phyloP scores from a whole-genome alignment of 352 stramenopile genomes.

The Phytophthora brassicae region DNA sequence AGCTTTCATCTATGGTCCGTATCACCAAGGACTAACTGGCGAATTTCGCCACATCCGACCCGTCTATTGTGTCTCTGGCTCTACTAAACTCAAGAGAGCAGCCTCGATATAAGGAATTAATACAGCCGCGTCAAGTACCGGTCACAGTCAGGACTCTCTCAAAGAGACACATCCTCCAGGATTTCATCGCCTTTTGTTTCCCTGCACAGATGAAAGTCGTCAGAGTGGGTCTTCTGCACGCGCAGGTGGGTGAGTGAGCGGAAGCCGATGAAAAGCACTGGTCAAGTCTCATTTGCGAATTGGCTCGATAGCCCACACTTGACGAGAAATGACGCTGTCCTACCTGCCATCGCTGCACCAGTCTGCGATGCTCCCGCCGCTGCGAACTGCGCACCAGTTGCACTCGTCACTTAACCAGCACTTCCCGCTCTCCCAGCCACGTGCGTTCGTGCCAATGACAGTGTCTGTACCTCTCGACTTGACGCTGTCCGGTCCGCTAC shows the following conservation, averaged over 20 bases:
- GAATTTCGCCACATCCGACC: conserved; percentile 28
- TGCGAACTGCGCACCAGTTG: conserved; percentile 26
- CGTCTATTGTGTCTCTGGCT: neutral
- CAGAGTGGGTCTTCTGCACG: conserved; percentile 24
- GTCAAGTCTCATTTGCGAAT: conserved; percentile 42
- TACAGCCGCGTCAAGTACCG: conserved; percentile 26
- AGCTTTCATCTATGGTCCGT: conserved; percentile 11
- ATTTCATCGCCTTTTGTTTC: conserved; percentile 15
- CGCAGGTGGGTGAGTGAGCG: neutral
- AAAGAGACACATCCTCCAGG: conserved; percentile 28
- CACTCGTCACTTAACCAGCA: conserved; percentile 26
- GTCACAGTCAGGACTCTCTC: conserved; percentile 16
- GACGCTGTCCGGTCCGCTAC: conserved; percentile 42
- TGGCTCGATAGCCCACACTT: conserved; percentile 5
- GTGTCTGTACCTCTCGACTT: conserved; percentile 16
- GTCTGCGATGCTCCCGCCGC: conserved; percentile 28
- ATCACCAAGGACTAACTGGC: conserved; percentile 21
- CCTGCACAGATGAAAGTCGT: conserved; percentile 13
- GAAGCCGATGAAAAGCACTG: conserved; percentile 10
- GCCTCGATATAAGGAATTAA: conserved; percentile 11
- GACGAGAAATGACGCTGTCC: conserved; percentile 23
- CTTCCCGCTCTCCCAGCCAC: conserved; percentile 25
- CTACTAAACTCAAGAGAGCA: conserved; percentile 9
- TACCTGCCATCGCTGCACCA: conserved; percentile 36
- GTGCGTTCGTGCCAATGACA: conserved; percentile 1